Evolutionary conservation across 176 grass and related monocot genomes (phyloP), one percentile per base, ranked within the genome.

Genomic region (Chrysopogon serrulatus): DNA sequence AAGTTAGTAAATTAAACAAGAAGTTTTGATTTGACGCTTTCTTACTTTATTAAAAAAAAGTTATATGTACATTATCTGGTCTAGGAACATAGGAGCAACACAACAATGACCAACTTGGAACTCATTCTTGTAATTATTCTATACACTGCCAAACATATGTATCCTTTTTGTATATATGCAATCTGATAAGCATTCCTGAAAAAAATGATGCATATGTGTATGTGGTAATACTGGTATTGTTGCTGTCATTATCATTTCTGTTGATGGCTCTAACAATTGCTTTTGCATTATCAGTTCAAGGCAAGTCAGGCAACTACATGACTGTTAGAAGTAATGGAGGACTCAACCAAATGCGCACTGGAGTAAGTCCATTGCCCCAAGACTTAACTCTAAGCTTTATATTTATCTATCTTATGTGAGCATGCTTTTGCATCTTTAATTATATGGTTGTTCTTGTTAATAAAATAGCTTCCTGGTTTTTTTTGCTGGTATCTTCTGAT

Each of bases 331-430:
- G 93, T 75, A 98, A 98, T 87, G 96, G 93, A 57, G 93, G 96
- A 64, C 93, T 98, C 31, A 98, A 98, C 64, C 93, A 98, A 91
- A 98, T 98, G 93, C 91, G 96, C 34, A 98, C 96, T 83, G 91
- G 96, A 86, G 96, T 98, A 98, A 93, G 92, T 83, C 70, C 28
- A 44, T 66, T 10, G 2, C 67, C 68, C 39, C 45, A 60, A 76
- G 64, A 72, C 23, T 42, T 44, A 44, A n/a, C 42, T 61, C 64
- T 67, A 31, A 40, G 31, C 47, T 49, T 64, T 41, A 68, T 90
- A 41, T 78, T 68, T 70, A 31, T 69, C 45, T 31, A 6, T 45
- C 10, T 73, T 68, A 48, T 32, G 60, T n/a, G 13, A 64, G 17
- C 65, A n/a, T 51, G 10, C 48, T 86, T 74, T 73, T 53, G 35